These are phyloP conservation scores for Cinnamomum chago DNA, from an alignment of 164 flowering plant genomes.

Conservation along the genomic window DNA sequence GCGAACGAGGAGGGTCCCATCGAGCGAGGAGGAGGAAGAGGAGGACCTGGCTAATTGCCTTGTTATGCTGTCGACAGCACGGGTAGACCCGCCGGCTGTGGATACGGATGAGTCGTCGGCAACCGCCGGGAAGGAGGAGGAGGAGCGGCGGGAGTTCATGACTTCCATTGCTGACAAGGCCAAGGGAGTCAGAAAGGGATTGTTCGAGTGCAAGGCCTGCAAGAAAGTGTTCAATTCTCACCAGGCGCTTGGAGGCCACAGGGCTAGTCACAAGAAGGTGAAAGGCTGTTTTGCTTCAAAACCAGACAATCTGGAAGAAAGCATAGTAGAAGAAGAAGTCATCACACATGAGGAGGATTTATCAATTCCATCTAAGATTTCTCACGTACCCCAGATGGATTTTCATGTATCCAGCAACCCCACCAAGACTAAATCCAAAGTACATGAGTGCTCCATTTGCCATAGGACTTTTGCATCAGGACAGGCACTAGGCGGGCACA, in stretches of 20 bases:
- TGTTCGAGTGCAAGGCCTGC: constrained; percentile 92
- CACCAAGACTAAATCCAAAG: constrained; percentile 62
- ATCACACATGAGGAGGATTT: constrained; percentile 57
- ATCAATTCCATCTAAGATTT: constrained; percentile 26
- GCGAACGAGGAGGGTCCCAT: constrained; percentile 49
- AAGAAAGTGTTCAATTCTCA: constrained; percentile 88
- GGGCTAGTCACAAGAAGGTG: constrained; percentile 96
- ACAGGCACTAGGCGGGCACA: constrained; percentile 94
- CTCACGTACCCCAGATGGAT: constrained; percentile 22
- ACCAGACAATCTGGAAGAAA: constrained; percentile 43
- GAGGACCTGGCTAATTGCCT: constrained; percentile 82
- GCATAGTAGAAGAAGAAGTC: constrained; percentile 42
- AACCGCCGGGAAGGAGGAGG: constrained; percentile 75
- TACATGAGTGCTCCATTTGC: constrained; percentile 87
- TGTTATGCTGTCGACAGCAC: constrained; percentile 65
- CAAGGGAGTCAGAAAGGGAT: constrained; percentile 45
- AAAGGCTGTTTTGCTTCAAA: constrained; percentile 88
- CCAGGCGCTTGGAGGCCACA: constrained; percentile 92
- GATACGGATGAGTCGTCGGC: constrained; percentile 82
- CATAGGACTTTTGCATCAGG: constrained; percentile 80
- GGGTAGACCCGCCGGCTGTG: constrained; percentile 36
- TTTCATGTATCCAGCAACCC: constrained; percentile 14
- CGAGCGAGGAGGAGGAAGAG: constrained; percentile 44
- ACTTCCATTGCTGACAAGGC: constrained; percentile 25
- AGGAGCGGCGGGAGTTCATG: constrained; percentile 9